These are phyloP conservation scores for Volvariella surrecta DNA, from an alignment of 1,284 basidiomycete genomes.

Conservation along the genomic window DNA sequence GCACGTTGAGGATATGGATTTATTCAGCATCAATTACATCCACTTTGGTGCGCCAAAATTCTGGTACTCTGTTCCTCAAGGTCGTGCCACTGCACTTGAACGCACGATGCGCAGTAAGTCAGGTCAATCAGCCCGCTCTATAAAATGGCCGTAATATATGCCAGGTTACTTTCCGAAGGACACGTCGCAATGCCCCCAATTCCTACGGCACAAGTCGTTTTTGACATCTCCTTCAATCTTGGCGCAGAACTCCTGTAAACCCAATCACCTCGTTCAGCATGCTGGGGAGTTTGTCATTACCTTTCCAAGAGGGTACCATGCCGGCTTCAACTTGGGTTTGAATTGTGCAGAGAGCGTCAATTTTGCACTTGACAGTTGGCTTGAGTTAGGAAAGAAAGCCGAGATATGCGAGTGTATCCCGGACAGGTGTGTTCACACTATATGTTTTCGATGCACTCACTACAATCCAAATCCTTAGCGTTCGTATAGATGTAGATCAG, in stretches of 20 bases:
- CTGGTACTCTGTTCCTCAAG: slow-evolving; percentile 96
- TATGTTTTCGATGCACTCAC: slow-evolving; percentile 5
- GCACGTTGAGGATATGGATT: slow-evolving; percentile 98
- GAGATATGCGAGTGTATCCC: slow-evolving; percentile 78
- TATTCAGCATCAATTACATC: slow-evolving; percentile 98
- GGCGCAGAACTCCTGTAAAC: slow-evolving; percentile 72
- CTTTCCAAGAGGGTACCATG: slow-evolving; percentile 90
- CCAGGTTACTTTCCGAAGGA: slow-evolving; percentile 84
- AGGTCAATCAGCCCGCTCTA: slow-evolving; percentile 1
- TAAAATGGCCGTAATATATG: slow-evolving; percentile 6
- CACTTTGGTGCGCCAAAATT: slow-evolving; percentile 97
- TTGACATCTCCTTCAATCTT: slow-evolving; percentile 86
- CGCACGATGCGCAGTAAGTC: slow-evolving; percentile 66
- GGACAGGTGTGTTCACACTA: slow-evolving; percentile 65
- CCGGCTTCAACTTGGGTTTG: slow-evolving; percentile 94
- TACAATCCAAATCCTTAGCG: slow-evolving; percentile 37
- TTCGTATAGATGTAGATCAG: slow-evolving; percentile 86
- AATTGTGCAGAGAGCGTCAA: slow-evolving; percentile 99
- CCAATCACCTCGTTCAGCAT: slow-evolving; percentile 87
- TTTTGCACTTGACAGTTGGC: slow-evolving; percentile 94
- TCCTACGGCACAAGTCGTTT: slow-evolving; percentile 95
- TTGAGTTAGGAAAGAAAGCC: slow-evolving; percentile 80
- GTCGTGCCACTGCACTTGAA: slow-evolving; percentile 70
- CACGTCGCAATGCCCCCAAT: slow-evolving; percentile 80
- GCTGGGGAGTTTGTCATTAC: slow-evolving; percentile 94